Evolutionary conservation across 2,329 filamentous ascomycete genomes (phyloP).

Genomic region (Aspergillus japonicus): DNA sequence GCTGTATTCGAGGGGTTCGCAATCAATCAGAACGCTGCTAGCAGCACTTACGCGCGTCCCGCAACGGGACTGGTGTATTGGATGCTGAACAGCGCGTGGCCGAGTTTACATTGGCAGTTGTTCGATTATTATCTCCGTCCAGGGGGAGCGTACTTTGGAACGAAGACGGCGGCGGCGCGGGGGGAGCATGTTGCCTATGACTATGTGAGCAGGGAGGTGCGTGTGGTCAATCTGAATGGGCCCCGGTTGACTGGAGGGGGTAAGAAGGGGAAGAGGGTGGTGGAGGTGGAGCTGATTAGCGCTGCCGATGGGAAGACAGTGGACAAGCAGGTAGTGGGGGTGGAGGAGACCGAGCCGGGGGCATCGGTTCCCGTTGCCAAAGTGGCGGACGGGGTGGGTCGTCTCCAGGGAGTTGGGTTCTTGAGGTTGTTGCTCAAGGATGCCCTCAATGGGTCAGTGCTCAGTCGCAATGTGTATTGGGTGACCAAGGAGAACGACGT

Average conservation of each 20-base stretch:
- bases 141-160: constrained; percentile 59
- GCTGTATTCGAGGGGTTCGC: constrained; percentile 60
- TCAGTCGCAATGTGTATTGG: constrained; percentile 64
- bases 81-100: constrained; percentile 68
- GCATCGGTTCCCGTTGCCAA: constrained; percentile 40
- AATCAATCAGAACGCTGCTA: constrained; percentile 45
- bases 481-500: constrained; percentile 48
- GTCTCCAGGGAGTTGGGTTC: constrained; percentile 48
- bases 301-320: constrained; percentile 47
- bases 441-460: constrained; percentile 17
- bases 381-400: constrained; percentile 32
- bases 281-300: constrained; percentile 54
- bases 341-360: constrained; percentile 46
- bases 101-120: constrained; percentile 63
- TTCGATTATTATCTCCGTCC: constrained; percentile 64
- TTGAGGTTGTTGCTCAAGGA: constrained; percentile 51
- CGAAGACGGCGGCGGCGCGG: constrained; percentile 50
- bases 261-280: constrained; percentile 38
- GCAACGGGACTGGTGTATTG: constrained; percentile 65
- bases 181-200: constrained; percentile 58
- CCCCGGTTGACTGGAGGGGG: constrained; percentile 11
- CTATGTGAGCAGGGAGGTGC: constrained; percentile 48
- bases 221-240: constrained; percentile 55
- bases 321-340: constrained; percentile 29
- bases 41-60: constrained; percentile 38